A percentile compares a stretch with the other conserved stretches of the same genome.
phyloP scores from a whole-genome alignment of 495 filamentous ascomycete species.

The Apodospora peruviana region DNA sequence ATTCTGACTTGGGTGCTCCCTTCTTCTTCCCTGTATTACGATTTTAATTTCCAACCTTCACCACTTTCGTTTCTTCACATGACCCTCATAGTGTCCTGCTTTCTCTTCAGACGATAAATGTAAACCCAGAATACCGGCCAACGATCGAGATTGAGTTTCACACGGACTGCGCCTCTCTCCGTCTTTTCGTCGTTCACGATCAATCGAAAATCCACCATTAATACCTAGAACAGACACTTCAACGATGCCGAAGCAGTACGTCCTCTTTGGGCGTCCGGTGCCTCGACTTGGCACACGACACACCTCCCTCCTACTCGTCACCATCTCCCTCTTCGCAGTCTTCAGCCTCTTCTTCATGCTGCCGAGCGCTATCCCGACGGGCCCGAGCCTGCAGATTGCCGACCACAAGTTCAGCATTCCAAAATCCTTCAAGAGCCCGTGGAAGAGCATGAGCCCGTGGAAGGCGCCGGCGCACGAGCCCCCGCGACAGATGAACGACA shows the following conservation, averaged over 20 bases:
- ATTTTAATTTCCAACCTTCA: no score
- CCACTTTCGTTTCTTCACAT: no score
- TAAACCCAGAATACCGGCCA: no score
- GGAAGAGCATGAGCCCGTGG: conserved; percentile 51
- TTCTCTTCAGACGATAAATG: no score
- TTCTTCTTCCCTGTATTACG: no score
- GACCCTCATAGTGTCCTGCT: no score
- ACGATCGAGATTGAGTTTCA: no score
- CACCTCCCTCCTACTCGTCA: conserved; percentile 39
- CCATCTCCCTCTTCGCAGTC: conserved; percentile 37
- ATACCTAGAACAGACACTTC: no score
- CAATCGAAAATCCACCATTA: no score
- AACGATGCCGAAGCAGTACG: conserved; percentile 50
- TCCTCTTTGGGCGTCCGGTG: conserved; percentile 38
- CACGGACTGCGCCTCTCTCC: no score
- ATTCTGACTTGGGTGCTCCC: no score
- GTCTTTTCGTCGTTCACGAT: no score
- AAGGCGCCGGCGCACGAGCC: conserved; percentile 68
- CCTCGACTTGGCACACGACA: conserved; percentile 38
- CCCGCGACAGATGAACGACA: conserved; percentile 67
- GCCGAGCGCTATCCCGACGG: conserved; percentile 33
- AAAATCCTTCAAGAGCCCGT: conserved; percentile 38
- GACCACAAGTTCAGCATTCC: conserved; percentile 39
- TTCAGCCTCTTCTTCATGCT: conserved; percentile 45
- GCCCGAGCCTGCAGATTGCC: conserved; percentile 29